Percentiles rank a stretch among this genome's conserved stretches.
Evolutionary conservation across 805 yeast species (phyloP).

Genomic region (Tetrapisispora nanseiensis): DNA sequence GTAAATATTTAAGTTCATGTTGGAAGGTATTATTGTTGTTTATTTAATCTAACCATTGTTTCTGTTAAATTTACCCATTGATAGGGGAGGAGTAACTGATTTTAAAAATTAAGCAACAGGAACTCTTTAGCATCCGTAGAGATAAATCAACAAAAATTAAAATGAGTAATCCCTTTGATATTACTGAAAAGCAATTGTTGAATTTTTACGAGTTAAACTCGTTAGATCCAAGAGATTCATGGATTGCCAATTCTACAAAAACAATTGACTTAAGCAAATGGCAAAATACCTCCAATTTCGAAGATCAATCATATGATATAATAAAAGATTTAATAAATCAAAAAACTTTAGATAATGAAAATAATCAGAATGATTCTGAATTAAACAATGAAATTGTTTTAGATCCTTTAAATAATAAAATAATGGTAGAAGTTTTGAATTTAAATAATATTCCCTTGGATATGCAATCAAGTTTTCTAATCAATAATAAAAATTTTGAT

Average conservation of each 20-base stretch:
- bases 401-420: slow-evolving; percentile 50
- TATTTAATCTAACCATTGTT: no score
- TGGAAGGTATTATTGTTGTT: no score
- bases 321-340: slow-evolving; percentile 24
- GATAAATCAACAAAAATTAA: not conserved
- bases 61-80: no score
- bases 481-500: slow-evolving; percentile 50
- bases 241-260: slow-evolving; percentile 29
- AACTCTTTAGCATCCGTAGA: no score
- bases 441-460: slow-evolving; percentile 32
- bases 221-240: slow-evolving; percentile 32
- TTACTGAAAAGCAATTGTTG: slow-evolving; percentile 22
- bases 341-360: slow-evolving; percentile 21
- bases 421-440: slow-evolving; percentile 32
- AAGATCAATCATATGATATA: slow-evolving; percentile 28
- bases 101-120: no score
- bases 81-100: no score
- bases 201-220: slow-evolving; percentile 38
- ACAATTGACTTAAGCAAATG: slow-evolving; percentile 18
- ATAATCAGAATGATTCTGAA: slow-evolving; percentile 6
- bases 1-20: no score
- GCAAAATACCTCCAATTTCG: slow-evolving; percentile 17
- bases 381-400: slow-evolving; percentile 26
- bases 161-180: slow-evolving; percentile 9
- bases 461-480: slow-evolving; percentile 38